Percentiles rank a stretch among this genome's conserved stretches.
Conservation (phyloP, 1,284 basidiomycete genomes). For the Sporisorium exsertum region DNA sequence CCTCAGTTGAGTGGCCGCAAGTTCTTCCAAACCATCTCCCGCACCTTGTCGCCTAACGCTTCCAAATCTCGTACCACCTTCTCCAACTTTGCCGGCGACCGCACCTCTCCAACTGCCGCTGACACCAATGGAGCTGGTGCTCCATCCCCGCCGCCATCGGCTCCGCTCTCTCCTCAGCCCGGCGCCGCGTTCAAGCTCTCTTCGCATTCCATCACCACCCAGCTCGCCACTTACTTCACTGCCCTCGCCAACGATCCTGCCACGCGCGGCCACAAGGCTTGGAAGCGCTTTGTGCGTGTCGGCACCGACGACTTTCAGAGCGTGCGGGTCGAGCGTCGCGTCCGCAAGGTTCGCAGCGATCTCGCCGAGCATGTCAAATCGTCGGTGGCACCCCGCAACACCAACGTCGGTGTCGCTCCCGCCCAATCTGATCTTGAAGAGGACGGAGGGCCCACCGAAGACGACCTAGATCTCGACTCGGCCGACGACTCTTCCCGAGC, state of each 20-base stretch:
- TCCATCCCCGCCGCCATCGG: slow-evolving; percentile 40
- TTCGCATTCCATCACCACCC: slow-evolving; percentile 48
- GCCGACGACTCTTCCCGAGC: slow-evolving; percentile 44
- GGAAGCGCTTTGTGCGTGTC: slow-evolving; percentile 86
- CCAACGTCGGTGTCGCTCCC: slow-evolving; percentile 55
- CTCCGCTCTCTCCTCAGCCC: slow-evolving; percentile 37
- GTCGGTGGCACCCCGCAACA: slow-evolving; percentile 55
- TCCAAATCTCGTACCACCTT: slow-evolving; percentile 31
- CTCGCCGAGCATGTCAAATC: slow-evolving; percentile 53
- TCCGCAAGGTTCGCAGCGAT: slow-evolving; percentile 85
- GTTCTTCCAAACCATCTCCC: slow-evolving; percentile 59
- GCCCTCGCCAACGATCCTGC: slow-evolving; percentile 77
- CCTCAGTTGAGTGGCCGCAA: slow-evolving; percentile 43
- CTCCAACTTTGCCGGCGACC: slow-evolving; percentile 32
- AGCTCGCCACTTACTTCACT: slow-evolving; percentile 82
- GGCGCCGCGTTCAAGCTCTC: slow-evolving; percentile 25
- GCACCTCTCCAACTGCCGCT: slow-evolving; percentile 23
- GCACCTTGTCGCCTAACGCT: slow-evolving; percentile 55
- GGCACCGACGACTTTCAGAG: slow-evolving; percentile 87
- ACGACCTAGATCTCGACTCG: slow-evolving; percentile 54
- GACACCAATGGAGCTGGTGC: slow-evolving; percentile 12
- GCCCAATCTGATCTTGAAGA: slow-evolving; percentile 58
- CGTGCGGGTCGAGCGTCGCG: slow-evolving; percentile 83
- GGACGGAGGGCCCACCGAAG: slow-evolving; percentile 51
- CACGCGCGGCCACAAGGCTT: slow-evolving; percentile 77